phyloP scores from a whole-genome alignment of 805 yeast species.

The Candida vartiovaarae region DNA sequence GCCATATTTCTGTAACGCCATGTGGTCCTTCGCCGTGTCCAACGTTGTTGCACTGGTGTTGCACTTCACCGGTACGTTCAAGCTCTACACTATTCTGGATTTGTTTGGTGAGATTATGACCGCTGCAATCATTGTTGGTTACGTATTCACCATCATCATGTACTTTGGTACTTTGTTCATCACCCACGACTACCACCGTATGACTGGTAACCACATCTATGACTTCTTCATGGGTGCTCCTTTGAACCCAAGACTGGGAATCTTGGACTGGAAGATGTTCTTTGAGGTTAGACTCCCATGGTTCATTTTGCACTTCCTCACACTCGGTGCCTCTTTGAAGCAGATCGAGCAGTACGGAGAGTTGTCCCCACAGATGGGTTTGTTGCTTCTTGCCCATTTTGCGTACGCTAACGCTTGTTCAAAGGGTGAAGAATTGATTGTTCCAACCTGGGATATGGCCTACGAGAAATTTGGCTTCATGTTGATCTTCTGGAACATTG shows the following conservation, averaged over 20 bases:
- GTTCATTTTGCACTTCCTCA: conserved; percentile 79
- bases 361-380: conserved; percentile 67
- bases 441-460: conserved; percentile 99
- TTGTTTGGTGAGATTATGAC: conserved; percentile 90
- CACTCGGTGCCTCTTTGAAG: conserved; percentile 65
- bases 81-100: conserved; percentile 68
- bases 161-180: conserved; percentile 61
- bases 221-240: conserved; percentile 98
- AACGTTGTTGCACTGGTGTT: conserved; percentile 49
- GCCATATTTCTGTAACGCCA: conserved; percentile 91
- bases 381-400: conserved; percentile 81
- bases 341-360: conserved; percentile 81
- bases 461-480: conserved; percentile 99
- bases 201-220: conserved; percentile 87
- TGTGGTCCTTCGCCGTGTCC: conserved; percentile 72
- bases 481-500: conserved; percentile 98
- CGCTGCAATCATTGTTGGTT: conserved; percentile 78
- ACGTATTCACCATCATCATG: conserved; percentile 56
- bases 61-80: conserved; percentile 72
- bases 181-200: conserved; percentile 73
- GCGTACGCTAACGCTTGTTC: conserved; percentile 94
- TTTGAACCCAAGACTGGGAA: conserved; percentile 90
- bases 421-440: conserved; percentile 95
- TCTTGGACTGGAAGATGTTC: conserved; percentile 91
- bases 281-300: conserved; percentile 97